These are phyloP conservation scores for Trichosporon coremiiforme DNA, from an alignment of 1,284 basidiomycete species.

Conservation along the genomic window DNA sequence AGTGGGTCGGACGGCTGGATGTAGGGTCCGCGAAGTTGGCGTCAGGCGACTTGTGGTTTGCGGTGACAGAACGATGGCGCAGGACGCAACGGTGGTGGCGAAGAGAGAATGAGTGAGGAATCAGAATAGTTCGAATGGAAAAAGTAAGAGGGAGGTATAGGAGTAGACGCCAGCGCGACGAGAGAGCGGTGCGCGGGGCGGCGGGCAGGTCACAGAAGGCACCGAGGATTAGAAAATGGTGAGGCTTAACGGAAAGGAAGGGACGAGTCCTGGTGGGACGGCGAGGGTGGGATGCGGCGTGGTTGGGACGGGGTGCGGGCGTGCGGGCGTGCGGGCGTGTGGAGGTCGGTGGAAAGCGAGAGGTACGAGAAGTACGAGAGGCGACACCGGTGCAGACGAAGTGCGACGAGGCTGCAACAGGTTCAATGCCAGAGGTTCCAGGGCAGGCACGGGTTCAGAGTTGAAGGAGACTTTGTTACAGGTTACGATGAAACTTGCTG, in stretches of 20 bases:
- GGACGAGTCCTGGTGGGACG: neutral
- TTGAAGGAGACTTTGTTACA: conserved; percentile 15
- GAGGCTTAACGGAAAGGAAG: conserved; percentile 10
- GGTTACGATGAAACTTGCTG: conserved; percentile 16
- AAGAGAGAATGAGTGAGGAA: conserved; percentile 1
- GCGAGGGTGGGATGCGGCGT: conserved; percentile 1
- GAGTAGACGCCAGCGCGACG: conserved; percentile 3
- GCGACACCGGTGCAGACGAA: neutral
- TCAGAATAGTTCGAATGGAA: neutral
- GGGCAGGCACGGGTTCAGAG: conserved; percentile 14
- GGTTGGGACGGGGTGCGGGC: neutral
- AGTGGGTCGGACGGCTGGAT: conserved; percentile 4
- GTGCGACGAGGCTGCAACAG: neutral
- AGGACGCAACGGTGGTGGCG: conserved; percentile 1
- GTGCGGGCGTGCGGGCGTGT: neutral
- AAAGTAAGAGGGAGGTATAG: neutral
- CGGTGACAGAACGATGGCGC: conserved; percentile 8
- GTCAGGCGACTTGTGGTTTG: conserved; percentile 1
- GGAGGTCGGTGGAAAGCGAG: neutral
- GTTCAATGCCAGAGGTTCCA: neutral
- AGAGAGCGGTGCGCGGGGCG: neutral
- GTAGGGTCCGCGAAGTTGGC: neutral
- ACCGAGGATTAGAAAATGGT: neutral
- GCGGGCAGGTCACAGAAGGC: conserved; percentile 5
- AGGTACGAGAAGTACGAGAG: neutral